Evolutionary conservation across 352 stramenopile species (phyloP).

Genomic region (Phytophthora fragariae): DNA sequence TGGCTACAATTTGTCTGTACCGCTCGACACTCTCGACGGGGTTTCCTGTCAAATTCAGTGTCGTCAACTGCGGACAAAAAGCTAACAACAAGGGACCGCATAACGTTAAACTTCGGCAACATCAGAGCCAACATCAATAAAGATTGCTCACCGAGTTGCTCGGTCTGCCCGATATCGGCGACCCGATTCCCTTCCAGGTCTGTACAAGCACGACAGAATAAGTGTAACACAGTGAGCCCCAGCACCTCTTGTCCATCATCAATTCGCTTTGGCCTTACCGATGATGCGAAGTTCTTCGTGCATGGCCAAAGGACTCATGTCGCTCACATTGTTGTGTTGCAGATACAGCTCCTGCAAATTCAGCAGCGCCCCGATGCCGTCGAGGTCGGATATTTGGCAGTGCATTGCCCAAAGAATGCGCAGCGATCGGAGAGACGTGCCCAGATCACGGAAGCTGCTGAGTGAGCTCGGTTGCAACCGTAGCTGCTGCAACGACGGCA

Average conservation of each 20-base stretch:
- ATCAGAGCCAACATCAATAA: not conserved
- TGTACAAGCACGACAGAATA: constrained; percentile 18
- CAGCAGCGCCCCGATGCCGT: constrained; percentile 86
- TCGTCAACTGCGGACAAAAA: constrained; percentile 71
- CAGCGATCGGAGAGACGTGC: constrained; percentile 77
- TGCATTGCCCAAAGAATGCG: constrained; percentile 69
- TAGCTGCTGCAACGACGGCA: constrained; percentile 79
- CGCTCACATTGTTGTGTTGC: constrained; percentile 77
- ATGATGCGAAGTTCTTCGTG: constrained; percentile 86
- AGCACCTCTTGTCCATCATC: not conserved
- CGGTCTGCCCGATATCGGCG: constrained; percentile 74
- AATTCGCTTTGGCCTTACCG: constrained; percentile 37
- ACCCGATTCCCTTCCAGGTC: constrained; percentile 81
- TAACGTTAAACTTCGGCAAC: not conserved
- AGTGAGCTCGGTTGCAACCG: constrained; percentile 70
- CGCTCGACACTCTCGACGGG: constrained; percentile 59
- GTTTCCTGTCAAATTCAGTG: constrained; percentile 72
- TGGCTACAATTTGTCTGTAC: constrained; percentile 75
- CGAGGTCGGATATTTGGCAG: constrained; percentile 80
- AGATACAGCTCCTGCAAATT: constrained; percentile 82
- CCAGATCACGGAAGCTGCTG: constrained; percentile 83
- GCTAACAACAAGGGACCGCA: constrained; percentile 32
- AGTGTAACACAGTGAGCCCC: not conserved
- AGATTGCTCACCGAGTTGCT: constrained; percentile 67
- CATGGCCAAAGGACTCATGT: constrained; percentile 87